A percentile compares a stretch with the other conserved stretches of the same genome.
These are phyloP conservation scores for Anthracocystis panici-leucophaei DNA, from an alignment of 1,284 basidiomycete species.

Conservation along the genomic window DNA sequence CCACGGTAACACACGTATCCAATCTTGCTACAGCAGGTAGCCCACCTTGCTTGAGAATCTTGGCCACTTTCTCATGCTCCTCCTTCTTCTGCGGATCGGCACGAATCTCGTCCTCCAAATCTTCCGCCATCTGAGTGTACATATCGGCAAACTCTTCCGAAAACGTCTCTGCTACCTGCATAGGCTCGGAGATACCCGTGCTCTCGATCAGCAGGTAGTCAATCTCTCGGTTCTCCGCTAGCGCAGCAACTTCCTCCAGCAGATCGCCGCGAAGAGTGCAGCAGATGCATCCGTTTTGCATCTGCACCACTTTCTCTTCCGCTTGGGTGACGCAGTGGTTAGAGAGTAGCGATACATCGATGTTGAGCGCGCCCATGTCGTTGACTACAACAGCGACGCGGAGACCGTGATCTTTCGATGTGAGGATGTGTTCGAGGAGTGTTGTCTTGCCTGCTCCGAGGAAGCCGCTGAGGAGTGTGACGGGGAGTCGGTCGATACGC, in stretches of 20 bases:
- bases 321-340: slow-evolving; percentile 71
- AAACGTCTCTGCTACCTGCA: slow-evolving; percentile 71
- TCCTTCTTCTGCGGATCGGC: slow-evolving; percentile 56
- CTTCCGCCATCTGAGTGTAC: slow-evolving; percentile 65
- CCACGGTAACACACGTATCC: slow-evolving; percentile 60
- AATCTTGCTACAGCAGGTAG: slow-evolving; percentile 69
- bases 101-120: slow-evolving; percentile 46
- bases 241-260: slow-evolving; percentile 71
- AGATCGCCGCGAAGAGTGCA: slow-evolving; percentile 73
- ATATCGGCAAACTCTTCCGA: slow-evolving; percentile 68
- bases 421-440: slow-evolving; percentile 71
- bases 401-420: slow-evolving; percentile 70
- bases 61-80: slow-evolving; percentile 66
- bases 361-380: slow-evolving; percentile 72
- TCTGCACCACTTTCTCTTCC: slow-evolving; percentile 71
- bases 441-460: slow-evolving; percentile 73
- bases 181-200: slow-evolving; percentile 72
- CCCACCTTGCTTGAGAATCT: slow-evolving; percentile 71
- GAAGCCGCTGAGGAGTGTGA: slow-evolving; percentile 72
- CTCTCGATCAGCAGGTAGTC: slow-evolving; percentile 72
- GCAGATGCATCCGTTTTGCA: slow-evolving; percentile 73
- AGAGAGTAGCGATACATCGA: slow-evolving; percentile 71
- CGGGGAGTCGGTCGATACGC: slow-evolving; percentile 67
- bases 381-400: slow-evolving; percentile 72
- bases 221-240: slow-evolving; percentile 70